Conservation (phyloP, 768 basidiomycete species). For the Boletus pseudopeckii region DNA sequence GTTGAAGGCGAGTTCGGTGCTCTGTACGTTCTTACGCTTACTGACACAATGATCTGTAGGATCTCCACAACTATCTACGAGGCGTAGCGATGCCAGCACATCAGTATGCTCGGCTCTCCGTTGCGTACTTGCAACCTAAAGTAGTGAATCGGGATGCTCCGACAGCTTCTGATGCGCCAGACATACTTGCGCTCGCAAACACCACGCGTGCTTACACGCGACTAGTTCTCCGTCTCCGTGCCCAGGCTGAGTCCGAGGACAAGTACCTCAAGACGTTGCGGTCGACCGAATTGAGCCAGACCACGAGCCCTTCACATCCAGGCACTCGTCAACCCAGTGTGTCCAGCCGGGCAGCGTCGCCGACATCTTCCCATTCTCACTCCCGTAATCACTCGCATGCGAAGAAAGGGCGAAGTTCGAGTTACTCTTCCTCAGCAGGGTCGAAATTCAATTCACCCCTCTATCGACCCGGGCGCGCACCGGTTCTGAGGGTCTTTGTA, state of each 20-base stretch:
- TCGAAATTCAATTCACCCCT: conserved; percentile 65
- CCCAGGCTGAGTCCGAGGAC: conserved; percentile 68
- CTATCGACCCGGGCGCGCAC: conserved; percentile 67
- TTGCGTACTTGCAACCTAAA: conserved; percentile 53
- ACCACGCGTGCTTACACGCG: conserved; percentile 75
- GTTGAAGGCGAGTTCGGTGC: conserved; percentile 47
- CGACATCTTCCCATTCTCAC: conserved; percentile 37
- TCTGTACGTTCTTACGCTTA: neutral
- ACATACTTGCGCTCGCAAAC: conserved; percentile 50
- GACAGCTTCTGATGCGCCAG: conserved; percentile 38
- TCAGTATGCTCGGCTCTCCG: conserved; percentile 62
- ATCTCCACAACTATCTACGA: conserved; percentile 75
- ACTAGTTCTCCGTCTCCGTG: conserved; percentile 73
- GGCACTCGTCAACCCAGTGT: conserved; percentile 36
- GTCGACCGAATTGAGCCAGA: conserved; percentile 1
- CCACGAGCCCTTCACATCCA: conserved; percentile 5
- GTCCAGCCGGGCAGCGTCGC: conserved; percentile 69
- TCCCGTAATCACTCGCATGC: conserved; percentile 42
- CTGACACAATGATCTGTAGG: conserved; percentile 43
- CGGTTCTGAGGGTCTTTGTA: conserved; percentile 76
- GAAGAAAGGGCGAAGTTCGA: conserved; percentile 24
- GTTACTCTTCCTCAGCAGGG: conserved; percentile 17
- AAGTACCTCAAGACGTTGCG: conserved; percentile 17
- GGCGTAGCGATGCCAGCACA: conserved; percentile 75
- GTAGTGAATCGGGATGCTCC: conserved; percentile 38